Base-by-base conservation (phyloP, 192 early-diverging fungal species). In the Coemansia sp. region DNA sequence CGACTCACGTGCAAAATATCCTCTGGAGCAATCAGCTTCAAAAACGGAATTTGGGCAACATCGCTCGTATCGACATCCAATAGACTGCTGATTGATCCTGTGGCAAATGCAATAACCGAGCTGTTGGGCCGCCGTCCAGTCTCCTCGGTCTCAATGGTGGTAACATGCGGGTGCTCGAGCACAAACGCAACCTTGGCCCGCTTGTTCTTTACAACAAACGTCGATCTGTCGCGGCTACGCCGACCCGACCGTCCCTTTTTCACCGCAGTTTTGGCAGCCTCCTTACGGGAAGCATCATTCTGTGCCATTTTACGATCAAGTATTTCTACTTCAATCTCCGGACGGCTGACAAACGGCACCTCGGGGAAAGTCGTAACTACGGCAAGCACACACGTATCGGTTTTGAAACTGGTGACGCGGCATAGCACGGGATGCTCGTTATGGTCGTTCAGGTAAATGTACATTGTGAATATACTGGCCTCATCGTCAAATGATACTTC, bases 21-120 rank as follows among this genome's bases (percentile, higher is more conserved):
- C 18, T 76, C 74, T 21, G 74, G 68, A 44, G 74, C 74, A 3
- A 76, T 61, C 11, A 76, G 64, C 56, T 63, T 70, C 11, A 76
- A 51, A 48, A 76, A 76, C 28, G 74, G 68, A 25, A 42, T 66
- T 24, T 57, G 54, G 24, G 57, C 46, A 10, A 76, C 48, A 21
- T 76, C 74, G 17, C 60, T 58, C 0, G 67, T 67, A 37, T 76
- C 74, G 9, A 67, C 67, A 3, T 76, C 74, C 2, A 76, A 38
- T 0, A 76, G 56, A 11, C 68, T 44, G 36, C 64, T 62, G 21
- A 76, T 51, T 4, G 74, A 76, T 18, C 64, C 68, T 8, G 68
- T 76, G 4, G 62, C 68, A 67, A 76, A 70, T 31, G 63, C 64
- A 18, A 76, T 59, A 1, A 70, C 60, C 7, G 67, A 63, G 2